Evolutionary conservation across 192 early-diverging fungal species (phyloP).

Genomic region (Gryganskiella cystojenkinii): DNA sequence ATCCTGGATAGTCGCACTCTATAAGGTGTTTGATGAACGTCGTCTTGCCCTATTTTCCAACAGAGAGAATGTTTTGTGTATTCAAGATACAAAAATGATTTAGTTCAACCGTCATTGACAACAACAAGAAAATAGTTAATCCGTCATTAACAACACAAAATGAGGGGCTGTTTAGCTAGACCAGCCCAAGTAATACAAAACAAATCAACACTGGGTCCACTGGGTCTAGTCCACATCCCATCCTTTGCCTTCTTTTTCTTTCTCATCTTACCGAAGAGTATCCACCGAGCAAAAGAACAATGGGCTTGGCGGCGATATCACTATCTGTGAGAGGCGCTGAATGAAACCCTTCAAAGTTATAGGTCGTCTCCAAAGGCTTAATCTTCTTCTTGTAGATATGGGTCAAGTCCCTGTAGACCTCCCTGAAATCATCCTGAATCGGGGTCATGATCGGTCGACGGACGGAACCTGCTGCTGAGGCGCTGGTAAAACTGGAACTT

Average conservation of each 20-base stretch:
- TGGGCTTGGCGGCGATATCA: conserved; percentile 90
- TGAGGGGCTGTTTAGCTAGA: too few species aligned
- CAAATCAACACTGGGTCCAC: too few species aligned
- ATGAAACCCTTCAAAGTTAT: conserved; percentile 85
- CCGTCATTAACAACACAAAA: too few species aligned
- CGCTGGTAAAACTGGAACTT: too few species aligned
- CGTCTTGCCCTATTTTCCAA: conserved; percentile 68
- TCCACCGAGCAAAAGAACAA: conserved; percentile 88
- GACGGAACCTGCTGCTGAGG: too few species aligned
- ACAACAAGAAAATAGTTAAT: neutral
- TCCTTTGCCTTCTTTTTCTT: neutral
- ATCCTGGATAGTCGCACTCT: conserved; percentile 80
- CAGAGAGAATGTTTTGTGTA: neutral
- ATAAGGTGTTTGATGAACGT: conserved; percentile 87
- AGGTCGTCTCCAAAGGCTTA: conserved; percentile 75
- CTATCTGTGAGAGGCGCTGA: conserved; percentile 81
- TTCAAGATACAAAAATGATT: neutral
- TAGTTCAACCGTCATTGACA: neutral
- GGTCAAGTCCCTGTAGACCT: conserved; percentile 70
- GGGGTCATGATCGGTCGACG: neutral
- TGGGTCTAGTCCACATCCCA: too few species aligned
- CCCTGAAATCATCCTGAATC: conserved; percentile 61
- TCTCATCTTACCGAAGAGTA: conserved; percentile 73
- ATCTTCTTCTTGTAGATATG: conserved; percentile 79
- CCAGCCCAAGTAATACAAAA: too few species aligned